phyloP scores from a whole-genome alignment of 75 land plant genomes.

The Sequoiadendron giganteum region DNA sequence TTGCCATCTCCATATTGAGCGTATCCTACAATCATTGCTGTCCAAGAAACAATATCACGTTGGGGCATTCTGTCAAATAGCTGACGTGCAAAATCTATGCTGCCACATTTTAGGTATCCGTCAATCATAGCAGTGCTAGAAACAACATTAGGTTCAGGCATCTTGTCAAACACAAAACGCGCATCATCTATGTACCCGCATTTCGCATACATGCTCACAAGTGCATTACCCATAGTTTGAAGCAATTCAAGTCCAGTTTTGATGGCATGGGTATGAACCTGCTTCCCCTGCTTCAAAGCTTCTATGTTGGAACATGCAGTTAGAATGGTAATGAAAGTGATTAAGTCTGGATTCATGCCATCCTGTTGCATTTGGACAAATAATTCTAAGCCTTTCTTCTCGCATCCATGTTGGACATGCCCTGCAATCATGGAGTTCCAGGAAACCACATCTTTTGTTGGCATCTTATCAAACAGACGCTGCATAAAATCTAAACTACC shows the following conservation, averaged over 20 bases:
- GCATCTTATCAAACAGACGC: constrained; percentile 14
- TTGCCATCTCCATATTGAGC: constrained; percentile 12
- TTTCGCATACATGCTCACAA: constrained; percentile 37
- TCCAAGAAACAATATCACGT: constrained; percentile 30
- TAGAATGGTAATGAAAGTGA: constrained; percentile 12
- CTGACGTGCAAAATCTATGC: constrained; percentile 17
- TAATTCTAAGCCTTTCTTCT: constrained; percentile 11
- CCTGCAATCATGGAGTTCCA: constrained; percentile 21
- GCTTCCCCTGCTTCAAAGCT: constrained; percentile 11
- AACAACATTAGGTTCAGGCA: constrained; percentile 21
- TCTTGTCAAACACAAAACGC: constrained; percentile 6
- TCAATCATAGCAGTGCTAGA: constrained; percentile 21
- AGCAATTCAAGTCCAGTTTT: constrained; percentile 26
- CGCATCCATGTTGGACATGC: constrained; percentile 1
- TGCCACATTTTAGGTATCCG: constrained; percentile 25
- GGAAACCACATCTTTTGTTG: constrained; percentile 8
- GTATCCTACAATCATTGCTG: constrained; percentile 30
- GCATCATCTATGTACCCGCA: constrained; percentile 26
- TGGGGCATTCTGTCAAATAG: constrained; percentile 17
- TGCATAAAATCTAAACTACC: background rate
- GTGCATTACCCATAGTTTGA: constrained; percentile 25
- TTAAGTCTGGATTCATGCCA: constrained; percentile 9
- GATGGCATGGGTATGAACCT: constrained; percentile 24
- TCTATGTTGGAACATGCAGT: constrained; percentile 20
- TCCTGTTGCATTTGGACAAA: constrained; percentile 14